Base-by-base conservation (phyloP, 805 yeast genomes). In the Pichia phayaonensis region DNA sequence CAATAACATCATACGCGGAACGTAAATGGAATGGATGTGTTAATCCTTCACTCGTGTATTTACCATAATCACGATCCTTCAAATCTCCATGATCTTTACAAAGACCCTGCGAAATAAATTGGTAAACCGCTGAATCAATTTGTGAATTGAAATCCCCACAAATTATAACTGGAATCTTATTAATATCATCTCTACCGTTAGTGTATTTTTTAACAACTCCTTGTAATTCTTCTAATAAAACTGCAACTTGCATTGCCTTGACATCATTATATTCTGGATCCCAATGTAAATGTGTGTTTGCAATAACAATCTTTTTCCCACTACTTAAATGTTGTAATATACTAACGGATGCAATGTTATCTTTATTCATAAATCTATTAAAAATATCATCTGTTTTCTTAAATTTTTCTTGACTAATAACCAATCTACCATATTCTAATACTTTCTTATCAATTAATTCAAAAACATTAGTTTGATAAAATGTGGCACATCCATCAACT, bases 401-500 rank as follows among this genome's bases (percentile, higher is more conserved):
- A 65, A 89, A 88, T 61, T 85, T 90, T 47, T 87, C 92, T 52
- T 84, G 83, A 46, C 83, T 81, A 81, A 84, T 80, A 66, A 89
- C 86, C 48, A 83, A 81, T 55, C 85, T 75, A 59, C 90, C 86
- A 69, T 86, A 94, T 67, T 94, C 99, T 51, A 92, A 75, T 39
- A 80, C 73, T 54, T 81, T 84, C 61, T 84, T 83, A 58, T 81
- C 90, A 40, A 84, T 59, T 54, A 90, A 72, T 51, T 79, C 76
- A 67, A 92, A 89, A 62, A 84, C 82, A 45, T 74, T 68, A 34
- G 79, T 72, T 60, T 80, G 84, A 72, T 77, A 94, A 64, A 92
- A 92, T 1, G 90, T 82, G n/a, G 97, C 97, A 75, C 99, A 94
- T 13, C 99, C 99, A 67, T 94, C 99, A 44, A 94, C 99, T 61